These are phyloP conservation scores for Xylariaceae sp. DNA, from an alignment of 2,329 filamentous ascomycete genomes.

Conservation along the genomic window DNA sequence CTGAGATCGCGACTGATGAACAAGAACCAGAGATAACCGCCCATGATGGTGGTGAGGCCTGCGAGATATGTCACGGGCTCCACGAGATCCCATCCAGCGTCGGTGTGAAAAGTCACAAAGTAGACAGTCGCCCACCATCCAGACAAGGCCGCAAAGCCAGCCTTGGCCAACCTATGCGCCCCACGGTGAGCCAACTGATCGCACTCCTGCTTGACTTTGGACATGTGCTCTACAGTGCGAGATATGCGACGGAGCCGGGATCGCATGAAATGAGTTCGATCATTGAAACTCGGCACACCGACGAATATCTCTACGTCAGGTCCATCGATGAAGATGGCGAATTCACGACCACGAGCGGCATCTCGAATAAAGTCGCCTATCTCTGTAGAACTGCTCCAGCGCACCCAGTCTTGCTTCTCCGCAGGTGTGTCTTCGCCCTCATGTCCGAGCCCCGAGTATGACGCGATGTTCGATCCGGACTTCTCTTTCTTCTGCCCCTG, in stretches of 20 bases:
- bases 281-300: constrained; percentile 80
- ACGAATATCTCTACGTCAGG: constrained; percentile 63
- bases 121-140: constrained; percentile 84
- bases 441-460: constrained; percentile 66
- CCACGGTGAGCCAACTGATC: constrained; percentile 72
- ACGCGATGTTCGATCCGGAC: constrained; percentile 51
- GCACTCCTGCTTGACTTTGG: constrained; percentile 75
- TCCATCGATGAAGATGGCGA: constrained; percentile 78
- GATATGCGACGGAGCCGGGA: constrained; percentile 70
- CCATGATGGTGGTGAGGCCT: constrained; percentile 80
- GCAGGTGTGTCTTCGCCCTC: constrained; percentile 44
- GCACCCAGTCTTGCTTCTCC: constrained; percentile 65
- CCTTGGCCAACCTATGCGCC: constrained; percentile 74
- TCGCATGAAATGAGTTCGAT: constrained; percentile 85
- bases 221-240: constrained; percentile 62
- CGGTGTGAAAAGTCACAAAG: constrained; percentile 65
- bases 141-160: constrained; percentile 68
- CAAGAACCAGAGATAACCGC: constrained; percentile 88
- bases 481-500: constrained; percentile 31
- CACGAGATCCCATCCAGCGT: constrained; percentile 85
- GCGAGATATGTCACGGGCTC: constrained; percentile 88
- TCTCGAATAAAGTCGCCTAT: constrained; percentile 93
- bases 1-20: constrained; percentile 88
- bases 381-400: constrained; percentile 85
- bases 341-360: constrained; percentile 78